A percentile compares a stretch with the other conserved stretches of the same genome.
These are phyloP conservation scores for Yamadazyma dushanensis DNA, from an alignment of 1,139 yeast species.

Conservation along the genomic window DNA sequence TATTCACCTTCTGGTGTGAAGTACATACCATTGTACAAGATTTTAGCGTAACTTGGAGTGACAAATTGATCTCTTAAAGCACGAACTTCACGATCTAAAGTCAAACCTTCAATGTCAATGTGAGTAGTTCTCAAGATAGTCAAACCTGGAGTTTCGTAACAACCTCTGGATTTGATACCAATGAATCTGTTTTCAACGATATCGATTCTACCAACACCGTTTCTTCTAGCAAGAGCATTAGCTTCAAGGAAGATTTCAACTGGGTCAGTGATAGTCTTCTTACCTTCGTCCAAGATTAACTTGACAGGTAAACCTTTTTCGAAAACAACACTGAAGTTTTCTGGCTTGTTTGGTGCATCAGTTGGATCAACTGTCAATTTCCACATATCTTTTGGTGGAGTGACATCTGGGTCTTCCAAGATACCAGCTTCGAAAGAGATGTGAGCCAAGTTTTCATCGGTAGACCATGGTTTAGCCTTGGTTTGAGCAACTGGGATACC, in stretches of 20 bases:
- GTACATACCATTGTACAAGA: slow-evolving; percentile 95
- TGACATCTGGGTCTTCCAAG: slow-evolving; percentile 94
- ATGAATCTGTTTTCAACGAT: slow-evolving; percentile 98
- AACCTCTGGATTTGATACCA: slow-evolving; percentile 98
- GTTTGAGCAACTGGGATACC: slow-evolving; percentile 95
- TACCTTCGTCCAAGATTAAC: slow-evolving; percentile 66
- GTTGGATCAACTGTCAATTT: slow-evolving; percentile 93
- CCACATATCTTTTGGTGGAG: slow-evolving; percentile 99
- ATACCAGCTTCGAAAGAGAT: slow-evolving; percentile 99
- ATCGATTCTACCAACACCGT: slow-evolving; percentile 99
- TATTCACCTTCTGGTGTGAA: slow-evolving; percentile 98
- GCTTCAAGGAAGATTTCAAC: slow-evolving; percentile 92
- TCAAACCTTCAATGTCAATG: slow-evolving; percentile 94
- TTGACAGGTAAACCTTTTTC: slow-evolving; percentile 86
- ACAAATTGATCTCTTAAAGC: slow-evolving; percentile 95
- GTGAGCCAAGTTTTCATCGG: slow-evolving; percentile 98
- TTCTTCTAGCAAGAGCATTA: slow-evolving; percentile 94
- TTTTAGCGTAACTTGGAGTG: slow-evolving; percentile 86
- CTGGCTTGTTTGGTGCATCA: slow-evolving; percentile 94
- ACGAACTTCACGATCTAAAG: slow-evolving; percentile 96
- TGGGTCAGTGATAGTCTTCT: slow-evolving; percentile 68
- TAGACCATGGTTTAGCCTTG: slow-evolving; percentile 98
- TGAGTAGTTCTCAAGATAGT: slow-evolving; percentile 92
- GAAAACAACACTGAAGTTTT: slow-evolving; percentile 79
- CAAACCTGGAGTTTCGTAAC: slow-evolving; percentile 98